Base-by-base conservation (phyloP, 306 rosid genomes). In the Casuarina equisetifolia region DNA sequence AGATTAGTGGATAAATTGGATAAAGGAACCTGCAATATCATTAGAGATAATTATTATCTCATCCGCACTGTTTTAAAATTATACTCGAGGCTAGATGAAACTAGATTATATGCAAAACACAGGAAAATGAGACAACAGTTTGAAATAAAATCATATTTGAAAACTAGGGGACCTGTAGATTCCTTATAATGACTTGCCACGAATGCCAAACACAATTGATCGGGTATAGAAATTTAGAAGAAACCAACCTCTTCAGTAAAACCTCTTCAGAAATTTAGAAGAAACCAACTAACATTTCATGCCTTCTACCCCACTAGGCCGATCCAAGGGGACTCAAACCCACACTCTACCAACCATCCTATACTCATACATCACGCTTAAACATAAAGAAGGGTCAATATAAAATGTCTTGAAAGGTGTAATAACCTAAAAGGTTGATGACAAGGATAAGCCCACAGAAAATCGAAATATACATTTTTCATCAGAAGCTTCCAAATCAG, bases 1-100 rank as follows among this genome's bases (percentile, higher is more conserved):
- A 96, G 67, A 96, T 88, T 43, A 96, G 97, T 48, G 99, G 93
- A 89, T 96, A 96, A 81, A 92, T 72, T 76, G 99, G 99, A 87
- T 96, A 96, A 63, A 96, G 99, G 79, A 96, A 96, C 89, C 99
- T 96, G 88, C 81, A 84, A 6, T 67, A 35, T 50, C 66, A 74
- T 44, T 62, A 66, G 46, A 40, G 40, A 66, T 0, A 1, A 40
- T 42, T 16, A 66, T 66, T 35, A 66, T 58, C 12, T 58, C 64
- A 32, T 38, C 64, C 9, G 64, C 64, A 58, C 64, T 57, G 38
- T 57, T 57, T 57, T 58, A 58, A 58, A 19, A 58, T 58, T 19
- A 58, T 58, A 58, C 6, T 58, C 12, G 35, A 66, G 32, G 70
- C 46, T 17, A 66, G 42, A 40, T 66, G 50, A 49, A 16, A 16